Percentiles rank a stretch among this genome's conserved stretches.
Evolutionary conservation across 2,329 filamentous ascomycete species (phyloP).

Genomic region (Fusarium mexicanum): DNA sequence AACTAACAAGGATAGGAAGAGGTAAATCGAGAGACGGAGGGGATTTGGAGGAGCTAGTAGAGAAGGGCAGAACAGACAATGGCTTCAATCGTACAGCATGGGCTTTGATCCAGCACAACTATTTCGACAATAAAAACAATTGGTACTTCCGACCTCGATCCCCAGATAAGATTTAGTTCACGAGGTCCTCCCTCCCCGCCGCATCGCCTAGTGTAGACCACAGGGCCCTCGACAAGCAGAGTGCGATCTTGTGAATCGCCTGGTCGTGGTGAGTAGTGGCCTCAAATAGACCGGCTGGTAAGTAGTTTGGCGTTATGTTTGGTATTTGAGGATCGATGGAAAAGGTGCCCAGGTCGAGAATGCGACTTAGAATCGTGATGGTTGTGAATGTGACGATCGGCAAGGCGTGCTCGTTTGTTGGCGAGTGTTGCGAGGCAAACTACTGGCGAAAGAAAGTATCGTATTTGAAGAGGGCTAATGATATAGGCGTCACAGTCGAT

Average conservation of each 20-base stretch:
- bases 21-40: neutral
- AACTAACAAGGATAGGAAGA: neutral
- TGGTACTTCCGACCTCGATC: constrained; percentile 47
- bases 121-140: constrained; percentile 8
- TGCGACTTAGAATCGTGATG: constrained; percentile 1
- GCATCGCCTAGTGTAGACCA: constrained; percentile 54
- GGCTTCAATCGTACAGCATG: constrained; percentile 21
- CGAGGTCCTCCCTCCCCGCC: constrained; percentile 54
- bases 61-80: constrained; percentile 16
- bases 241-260: constrained; percentile 32
- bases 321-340: neutral
- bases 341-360: neutral
- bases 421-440: neutral
- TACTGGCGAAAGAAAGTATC: neutral
- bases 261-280: neutral
- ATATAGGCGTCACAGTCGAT: neutral
- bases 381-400: neutral
- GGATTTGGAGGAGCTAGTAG: constrained; percentile 11
- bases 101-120: constrained; percentile 6
- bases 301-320: neutral
- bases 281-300: neutral
- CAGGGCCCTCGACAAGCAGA: constrained; percentile 33
- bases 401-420: neutral
- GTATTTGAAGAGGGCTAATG: neutral
- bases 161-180: constrained; percentile 47